Conservation (phyloP, 2,329 filamentous ascomycete genomes). For the Diaporthe helianthi region DNA sequence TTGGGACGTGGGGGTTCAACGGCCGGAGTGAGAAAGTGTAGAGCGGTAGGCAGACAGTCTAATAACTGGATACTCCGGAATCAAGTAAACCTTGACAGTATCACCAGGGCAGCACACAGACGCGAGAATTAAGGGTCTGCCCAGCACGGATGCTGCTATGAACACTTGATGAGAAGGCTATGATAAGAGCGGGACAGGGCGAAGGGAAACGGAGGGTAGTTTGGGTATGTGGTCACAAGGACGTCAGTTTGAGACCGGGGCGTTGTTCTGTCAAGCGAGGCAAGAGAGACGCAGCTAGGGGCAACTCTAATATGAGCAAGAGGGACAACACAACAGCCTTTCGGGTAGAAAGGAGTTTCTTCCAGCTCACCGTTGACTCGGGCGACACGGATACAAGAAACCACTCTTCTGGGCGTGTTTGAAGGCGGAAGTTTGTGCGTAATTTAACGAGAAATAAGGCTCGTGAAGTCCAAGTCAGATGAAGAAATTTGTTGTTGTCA, state of each 20-base stretch:
- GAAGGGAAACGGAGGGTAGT: not conserved
- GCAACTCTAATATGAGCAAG: not conserved
- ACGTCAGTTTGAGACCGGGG: slow-evolving; percentile 23
- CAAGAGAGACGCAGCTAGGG: not conserved
- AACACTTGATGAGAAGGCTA: not conserved
- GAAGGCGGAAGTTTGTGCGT: not conserved
- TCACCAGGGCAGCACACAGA: not conserved
- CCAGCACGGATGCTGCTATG: not conserved
- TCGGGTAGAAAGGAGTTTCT: not conserved
- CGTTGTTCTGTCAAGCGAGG: slow-evolving; percentile 1
- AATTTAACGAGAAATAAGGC: slow-evolving; percentile 14
- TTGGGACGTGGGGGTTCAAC: not conserved
- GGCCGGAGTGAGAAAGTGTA: not conserved
- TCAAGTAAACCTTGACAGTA: slow-evolving; percentile 9
- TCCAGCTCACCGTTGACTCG: slow-evolving; percentile 1
- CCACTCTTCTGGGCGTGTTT: not conserved
- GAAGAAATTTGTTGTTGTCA: slow-evolving; percentile 3
- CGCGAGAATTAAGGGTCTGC: not conserved
- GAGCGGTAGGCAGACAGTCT: slow-evolving; percentile 18
- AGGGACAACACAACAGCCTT: not conserved
- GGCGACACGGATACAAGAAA: not conserved
- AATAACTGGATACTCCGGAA: slow-evolving; percentile 33
- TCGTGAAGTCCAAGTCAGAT: not conserved
- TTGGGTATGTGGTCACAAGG: slow-evolving; percentile 19
- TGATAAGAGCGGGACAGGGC: not conserved